Conservation (phyloP, 192 early-diverging fungal species). For the Geranomyces variabilis region DNA sequence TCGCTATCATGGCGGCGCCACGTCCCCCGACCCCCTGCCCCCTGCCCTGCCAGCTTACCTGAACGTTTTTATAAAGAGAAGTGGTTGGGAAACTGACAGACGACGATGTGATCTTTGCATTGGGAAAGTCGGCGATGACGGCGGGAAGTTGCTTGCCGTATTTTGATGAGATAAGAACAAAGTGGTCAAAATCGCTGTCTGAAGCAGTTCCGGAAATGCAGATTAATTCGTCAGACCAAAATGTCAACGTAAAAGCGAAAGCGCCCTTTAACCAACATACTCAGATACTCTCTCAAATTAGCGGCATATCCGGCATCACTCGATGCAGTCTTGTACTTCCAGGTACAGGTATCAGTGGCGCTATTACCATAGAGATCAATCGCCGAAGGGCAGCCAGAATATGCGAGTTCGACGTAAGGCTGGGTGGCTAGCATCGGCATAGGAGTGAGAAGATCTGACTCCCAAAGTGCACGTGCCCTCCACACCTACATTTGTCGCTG, state of each 20-base stretch:
- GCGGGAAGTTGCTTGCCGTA: conserved; percentile 2
- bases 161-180: conserved; percentile 6
- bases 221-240: neutral
- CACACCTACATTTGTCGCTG: conserved; percentile 3
- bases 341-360: neutral
- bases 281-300: conserved; percentile 1
- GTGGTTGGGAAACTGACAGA: conserved; percentile 1
- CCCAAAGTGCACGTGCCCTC: neutral
- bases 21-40: too few species aligned
- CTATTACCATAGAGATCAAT: neutral
- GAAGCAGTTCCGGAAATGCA: neutral
- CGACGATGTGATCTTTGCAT: neutral
- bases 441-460: neutral
- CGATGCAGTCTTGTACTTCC: neutral
- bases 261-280: neutral
- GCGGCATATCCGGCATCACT: neutral
- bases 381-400: neutral
- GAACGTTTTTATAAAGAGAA: neutral
- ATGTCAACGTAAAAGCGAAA: neutral
- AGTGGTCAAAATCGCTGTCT: conserved; percentile 6
- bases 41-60: neutral
- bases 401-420: conserved; percentile 10
- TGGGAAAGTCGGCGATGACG: conserved; percentile 7
- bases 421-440: neutral
- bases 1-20: too few species aligned